Base-by-base conservation (phyloP, 2,329 filamentous ascomycete species). In the Pseudocercospora eumusae region DNA sequence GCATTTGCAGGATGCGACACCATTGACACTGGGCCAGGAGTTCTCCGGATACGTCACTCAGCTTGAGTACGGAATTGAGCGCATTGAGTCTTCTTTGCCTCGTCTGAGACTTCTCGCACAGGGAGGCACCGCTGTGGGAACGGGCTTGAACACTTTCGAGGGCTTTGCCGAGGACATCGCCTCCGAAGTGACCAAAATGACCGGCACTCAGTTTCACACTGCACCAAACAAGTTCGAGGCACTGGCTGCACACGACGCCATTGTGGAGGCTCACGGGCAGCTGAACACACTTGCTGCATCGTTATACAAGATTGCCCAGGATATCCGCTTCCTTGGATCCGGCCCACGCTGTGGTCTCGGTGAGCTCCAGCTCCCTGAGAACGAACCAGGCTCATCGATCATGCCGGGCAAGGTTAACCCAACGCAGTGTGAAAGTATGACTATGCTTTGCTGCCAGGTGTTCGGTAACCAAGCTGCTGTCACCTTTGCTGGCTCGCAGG, bases 391-490 rank as follows among this genome's bases (percentile, higher is more conserved):
- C 67, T 95, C 90, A 74, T 96, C 91, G 71, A 98, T 99, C 83
- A 99, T 99, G 95, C 95, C 95, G 49, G 95, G 95, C 74, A 99
- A 99, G 84, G 95, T 99, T 77, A 99, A 99, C 83, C 95, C 95
- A 31, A 99, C 95, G 31, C 95, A 99, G 81, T 96, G 92, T 80
- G 95, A 99, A 83, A 91, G 92, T 65, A 82, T 99, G 77, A 98
- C 95, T 71, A 99, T 99, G 95, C 84, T 98, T 64, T 97, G 93
- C 82, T 87, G 91, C 20, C 95, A 99, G 80, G 93, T 99, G 65
- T 96, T 98, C 85, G 95, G 95, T 74, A 99, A 99, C 84, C 88
- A 98, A 76, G 89, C 92, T 58, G 92, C 95, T 40, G 88, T 91
- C 64, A 97, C 93, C 28, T 92, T 98, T 72, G 92, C 92, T 66